Percentiles rank a stretch among this genome's conserved stretches.
phyloP scores from a whole-genome alignment of 73 alveolate genomes.

The Tetrahymena elliotti region DNA sequence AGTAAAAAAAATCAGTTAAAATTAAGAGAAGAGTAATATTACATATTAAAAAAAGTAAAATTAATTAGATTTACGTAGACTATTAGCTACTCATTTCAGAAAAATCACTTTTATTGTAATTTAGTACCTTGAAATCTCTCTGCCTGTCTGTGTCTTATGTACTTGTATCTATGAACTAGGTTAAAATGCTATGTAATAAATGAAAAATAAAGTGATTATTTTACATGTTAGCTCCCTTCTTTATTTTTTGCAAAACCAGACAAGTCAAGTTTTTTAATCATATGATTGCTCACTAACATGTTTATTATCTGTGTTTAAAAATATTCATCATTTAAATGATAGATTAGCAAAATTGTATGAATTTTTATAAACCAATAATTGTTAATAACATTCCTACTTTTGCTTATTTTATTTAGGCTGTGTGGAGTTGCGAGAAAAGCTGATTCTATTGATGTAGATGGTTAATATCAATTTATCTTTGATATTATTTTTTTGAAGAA shows the following conservation, averaged over 20 bases:
- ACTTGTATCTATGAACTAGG: neutral
- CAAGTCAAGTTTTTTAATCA: neutral
- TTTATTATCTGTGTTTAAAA: too few species aligned
- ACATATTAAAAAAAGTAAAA: neutral
- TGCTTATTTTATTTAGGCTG: too few species aligned
- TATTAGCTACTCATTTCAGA: neutral
- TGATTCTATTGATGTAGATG: too few species aligned
- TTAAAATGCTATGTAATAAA: too few species aligned
- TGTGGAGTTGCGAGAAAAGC: too few species aligned
- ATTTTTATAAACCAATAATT: too few species aligned
- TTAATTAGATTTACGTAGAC: neutral
- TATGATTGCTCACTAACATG: too few species aligned
- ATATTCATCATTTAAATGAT: too few species aligned
- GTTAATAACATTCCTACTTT: too few species aligned
- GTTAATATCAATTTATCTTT: too few species aligned
- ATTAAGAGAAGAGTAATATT: neutral
- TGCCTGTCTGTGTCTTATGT: neutral
- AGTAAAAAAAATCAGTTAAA: neutral
- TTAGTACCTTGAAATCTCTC: neutral
- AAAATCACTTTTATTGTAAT: neutral
- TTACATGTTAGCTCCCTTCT: neutral
- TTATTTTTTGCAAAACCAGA: neutral
- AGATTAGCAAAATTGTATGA: too few species aligned
- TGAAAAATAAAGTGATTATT: neutral
- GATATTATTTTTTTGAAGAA: neutral